A percentile compares a stretch with the other conserved stretches of the same genome.
Conservation (phyloP, 2,329 filamentous ascomycete species). For the Ophiostoma angusticollis region DNA sequence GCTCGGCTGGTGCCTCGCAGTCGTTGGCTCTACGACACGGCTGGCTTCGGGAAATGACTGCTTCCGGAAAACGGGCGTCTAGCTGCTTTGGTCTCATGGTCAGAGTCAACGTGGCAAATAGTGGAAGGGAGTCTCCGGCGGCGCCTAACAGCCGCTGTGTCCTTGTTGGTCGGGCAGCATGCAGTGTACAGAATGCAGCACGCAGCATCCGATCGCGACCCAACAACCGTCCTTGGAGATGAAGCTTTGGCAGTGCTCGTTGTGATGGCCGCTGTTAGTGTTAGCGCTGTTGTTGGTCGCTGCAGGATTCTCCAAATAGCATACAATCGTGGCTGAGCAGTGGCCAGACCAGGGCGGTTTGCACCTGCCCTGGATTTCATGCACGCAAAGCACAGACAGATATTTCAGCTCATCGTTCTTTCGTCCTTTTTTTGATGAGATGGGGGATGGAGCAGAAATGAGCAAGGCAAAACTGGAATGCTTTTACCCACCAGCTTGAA, state of each 20-base stretch:
- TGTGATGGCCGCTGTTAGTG: no score
- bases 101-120: no score
- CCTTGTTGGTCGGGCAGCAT: neutral
- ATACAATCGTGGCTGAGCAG: constrained; percentile 11
- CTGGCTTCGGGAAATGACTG: constrained; percentile 4
- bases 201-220: neutral
- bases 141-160: neutral
- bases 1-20: neutral
- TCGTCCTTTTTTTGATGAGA: no score
- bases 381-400: constrained; percentile 1
- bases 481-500: no score
- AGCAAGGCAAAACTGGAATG: no score
- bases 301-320: constrained; percentile 10
- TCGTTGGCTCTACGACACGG: neutral
- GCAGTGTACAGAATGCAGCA: neutral
- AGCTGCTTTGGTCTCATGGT: neutral
- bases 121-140: no score
- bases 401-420: no score
- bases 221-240: neutral
- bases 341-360: neutral
- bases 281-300: neutral
- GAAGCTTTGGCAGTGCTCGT: neutral
- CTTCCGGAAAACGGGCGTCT: neutral
- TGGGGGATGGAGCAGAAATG: no score
- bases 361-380: neutral